Conservation (phyloP, 495 filamentous ascomycete genomes). For the Venustampulla echinocandica region DNA sequence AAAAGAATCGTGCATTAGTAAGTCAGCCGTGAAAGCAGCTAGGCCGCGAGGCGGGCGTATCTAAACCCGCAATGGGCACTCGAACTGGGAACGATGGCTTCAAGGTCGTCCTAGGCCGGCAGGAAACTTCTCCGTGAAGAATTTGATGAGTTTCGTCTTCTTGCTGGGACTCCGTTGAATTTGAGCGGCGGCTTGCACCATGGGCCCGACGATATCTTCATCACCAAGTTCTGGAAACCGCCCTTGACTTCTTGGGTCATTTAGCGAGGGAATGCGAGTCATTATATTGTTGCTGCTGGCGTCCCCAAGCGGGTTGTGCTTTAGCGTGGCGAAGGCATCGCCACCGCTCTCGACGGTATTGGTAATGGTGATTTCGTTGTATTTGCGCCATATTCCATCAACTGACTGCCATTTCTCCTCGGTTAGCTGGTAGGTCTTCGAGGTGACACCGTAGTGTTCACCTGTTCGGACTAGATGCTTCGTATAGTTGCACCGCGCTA, state of each 20-base stretch:
- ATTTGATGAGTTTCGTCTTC: constrained; percentile 33
- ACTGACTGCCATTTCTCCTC: constrained; percentile 77
- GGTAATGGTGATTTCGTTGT: constrained; percentile 50
- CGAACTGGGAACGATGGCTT: neutral
- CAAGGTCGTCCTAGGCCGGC: constrained; percentile 14
- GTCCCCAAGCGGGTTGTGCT: constrained; percentile 22
- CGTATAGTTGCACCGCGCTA: constrained; percentile 69
- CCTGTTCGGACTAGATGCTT: constrained; percentile 76
- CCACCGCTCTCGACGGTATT: constrained; percentile 32
- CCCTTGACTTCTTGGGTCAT: constrained; percentile 54
- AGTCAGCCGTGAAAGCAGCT: no score
- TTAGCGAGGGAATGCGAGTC: constrained; percentile 52
- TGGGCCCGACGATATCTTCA: constrained; percentile 86
- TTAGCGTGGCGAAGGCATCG: constrained; percentile 25
- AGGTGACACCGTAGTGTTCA: constrained; percentile 79
- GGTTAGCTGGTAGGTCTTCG: constrained; percentile 73
- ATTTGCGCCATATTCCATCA: constrained; percentile 58
- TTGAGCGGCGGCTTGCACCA: constrained; percentile 52
- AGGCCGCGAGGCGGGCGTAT: constrained; percentile 7
- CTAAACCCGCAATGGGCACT: no score
- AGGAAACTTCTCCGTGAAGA: constrained; percentile 28
- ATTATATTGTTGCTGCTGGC: constrained; percentile 26
- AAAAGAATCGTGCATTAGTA: no score
- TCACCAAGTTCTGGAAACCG: constrained; percentile 86
- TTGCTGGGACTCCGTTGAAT: constrained; percentile 25